These are phyloP conservation scores for Pseudogymnoascus sp. DNA, from an alignment of 2,329 filamentous ascomycete species.

Conservation along the genomic window DNA sequence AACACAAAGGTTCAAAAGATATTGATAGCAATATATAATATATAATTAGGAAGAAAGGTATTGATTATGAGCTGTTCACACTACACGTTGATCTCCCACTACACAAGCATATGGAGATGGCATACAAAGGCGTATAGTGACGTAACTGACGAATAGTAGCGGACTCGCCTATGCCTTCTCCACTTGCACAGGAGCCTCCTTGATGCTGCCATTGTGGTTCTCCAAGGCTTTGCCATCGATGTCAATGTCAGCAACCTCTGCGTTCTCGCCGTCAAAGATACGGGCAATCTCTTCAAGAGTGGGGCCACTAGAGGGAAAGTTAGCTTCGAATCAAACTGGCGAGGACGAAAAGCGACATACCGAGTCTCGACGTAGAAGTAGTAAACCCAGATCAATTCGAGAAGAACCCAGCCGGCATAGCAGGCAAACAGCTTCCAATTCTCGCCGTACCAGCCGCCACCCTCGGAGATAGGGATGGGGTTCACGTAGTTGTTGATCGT, in stretches of 20 bases:
- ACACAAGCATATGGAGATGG: not conserved
- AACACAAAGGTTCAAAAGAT: not conserved
- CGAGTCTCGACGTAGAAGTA: constrained; percentile 63
- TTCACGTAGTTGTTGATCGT: constrained; percentile 30
- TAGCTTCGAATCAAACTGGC: not conserved
- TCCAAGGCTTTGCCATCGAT: not conserved
- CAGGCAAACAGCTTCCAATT: not conserved
- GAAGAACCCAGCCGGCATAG: constrained; percentile 41
- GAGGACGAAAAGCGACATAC: not conserved
- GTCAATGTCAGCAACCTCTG: not conserved
- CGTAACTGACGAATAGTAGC: not conserved
- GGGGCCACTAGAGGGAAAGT: constrained; percentile 5
- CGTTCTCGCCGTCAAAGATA: constrained; percentile 12
- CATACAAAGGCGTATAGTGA: not conserved
- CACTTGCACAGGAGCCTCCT: not conserved
- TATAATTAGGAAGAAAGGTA: not conserved
- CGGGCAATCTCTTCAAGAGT: constrained; percentile 13
- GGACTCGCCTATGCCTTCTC: not conserved
- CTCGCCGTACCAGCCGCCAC: not conserved
- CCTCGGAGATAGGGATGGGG: constrained; percentile 26
- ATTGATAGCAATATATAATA: not conserved
- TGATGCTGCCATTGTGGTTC: not conserved
- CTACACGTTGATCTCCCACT: not conserved
- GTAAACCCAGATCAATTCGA: constrained; percentile 53
- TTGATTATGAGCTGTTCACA: not conserved